phyloP scores from a whole-genome alignment of 2,329 filamentous ascomycete genomes.

The Orbilia quercus region DNA sequence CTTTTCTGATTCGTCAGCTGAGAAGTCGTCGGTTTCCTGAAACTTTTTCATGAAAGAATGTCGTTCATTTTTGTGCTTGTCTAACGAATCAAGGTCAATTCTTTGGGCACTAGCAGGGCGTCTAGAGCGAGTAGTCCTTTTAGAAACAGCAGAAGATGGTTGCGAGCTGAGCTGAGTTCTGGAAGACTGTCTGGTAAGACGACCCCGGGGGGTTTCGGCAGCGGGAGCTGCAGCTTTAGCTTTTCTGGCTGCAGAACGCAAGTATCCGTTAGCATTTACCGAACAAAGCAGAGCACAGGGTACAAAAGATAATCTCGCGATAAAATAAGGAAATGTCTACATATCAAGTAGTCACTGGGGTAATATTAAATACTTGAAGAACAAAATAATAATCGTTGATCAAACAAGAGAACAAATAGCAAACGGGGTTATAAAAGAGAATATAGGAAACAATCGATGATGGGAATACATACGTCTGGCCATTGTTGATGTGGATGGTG shows the following conservation, averaged over 20 bases:
- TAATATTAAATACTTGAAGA: too few species aligned
- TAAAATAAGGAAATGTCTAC: too few species aligned
- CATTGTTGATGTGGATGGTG: constrained; percentile 2
- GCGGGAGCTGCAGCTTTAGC: constrained; percentile 16
- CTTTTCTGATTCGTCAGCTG: constrained; percentile 1
- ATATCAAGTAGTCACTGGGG: too few species aligned
- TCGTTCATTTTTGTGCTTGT: not conserved
- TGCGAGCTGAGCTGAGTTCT: constrained; percentile 14
- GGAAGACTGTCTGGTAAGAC: constrained; percentile 29
- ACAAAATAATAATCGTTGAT: too few species aligned
- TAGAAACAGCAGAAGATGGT: constrained; percentile 26
- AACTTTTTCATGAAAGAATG: constrained; percentile 1
- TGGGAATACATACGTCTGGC: constrained; percentile 25
- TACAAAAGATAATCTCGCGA: too few species aligned
- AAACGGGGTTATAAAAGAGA: not conserved
- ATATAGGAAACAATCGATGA: not conserved
- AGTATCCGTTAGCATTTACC: constrained; percentile 6
- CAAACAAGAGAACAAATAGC: not conserved
- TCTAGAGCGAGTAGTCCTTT: constrained; percentile 23
- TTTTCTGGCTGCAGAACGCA: constrained; percentile 22
- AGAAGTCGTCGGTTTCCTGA: not conserved
- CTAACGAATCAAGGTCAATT: constrained; percentile 22
- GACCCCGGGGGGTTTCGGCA: constrained; percentile 19
- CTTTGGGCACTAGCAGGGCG: constrained; percentile 21
- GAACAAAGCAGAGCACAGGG: not conserved